Evolutionary conservation across 805 yeast species (phyloP).

Genomic region (Nakazawaea anatomiae): DNA sequence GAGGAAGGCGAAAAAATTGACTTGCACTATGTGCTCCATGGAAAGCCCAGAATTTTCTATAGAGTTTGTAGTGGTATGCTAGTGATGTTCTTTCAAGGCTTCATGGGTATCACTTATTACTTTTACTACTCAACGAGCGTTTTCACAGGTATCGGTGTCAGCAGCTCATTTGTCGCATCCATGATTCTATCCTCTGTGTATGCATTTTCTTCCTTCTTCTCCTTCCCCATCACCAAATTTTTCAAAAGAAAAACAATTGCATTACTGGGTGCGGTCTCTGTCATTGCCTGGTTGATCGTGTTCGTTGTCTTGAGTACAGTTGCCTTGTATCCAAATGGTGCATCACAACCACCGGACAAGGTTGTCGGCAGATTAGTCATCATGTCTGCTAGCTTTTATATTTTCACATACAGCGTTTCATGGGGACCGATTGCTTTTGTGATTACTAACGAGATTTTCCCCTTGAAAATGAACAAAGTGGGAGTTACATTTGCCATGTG

Average conservation of each 20-base stretch:
- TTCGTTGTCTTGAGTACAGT: conserved; percentile 21
- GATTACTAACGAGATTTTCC: conserved; percentile 41
- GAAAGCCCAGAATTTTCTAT: conserved; percentile 4
- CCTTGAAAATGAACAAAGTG: conserved; percentile 26
- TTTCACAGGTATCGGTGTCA: conserved; percentile 26
- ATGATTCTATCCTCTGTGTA: conserved; percentile 4
- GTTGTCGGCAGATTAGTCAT: conserved; percentile 50
- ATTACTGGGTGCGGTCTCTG: conserved; percentile 32
- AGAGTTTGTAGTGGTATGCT: conserved; percentile 2
- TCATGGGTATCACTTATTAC: conserved; percentile 36
- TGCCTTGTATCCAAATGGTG: conserved; percentile 4
- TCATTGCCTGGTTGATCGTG: conserved; percentile 30
- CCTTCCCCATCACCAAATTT: conserved; percentile 17
- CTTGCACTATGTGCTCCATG: not conserved
- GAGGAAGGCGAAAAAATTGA: not conserved
- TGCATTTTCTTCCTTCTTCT: conserved; percentile 11
- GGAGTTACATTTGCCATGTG: conserved; percentile 27
- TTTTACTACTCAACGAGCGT: conserved; percentile 38
- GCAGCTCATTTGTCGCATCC: conserved; percentile 17
- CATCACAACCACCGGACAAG: conserved; percentile 7
- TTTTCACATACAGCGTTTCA: conserved; percentile 45
- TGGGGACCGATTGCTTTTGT: conserved; percentile 52
- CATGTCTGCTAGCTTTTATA: conserved; percentile 45
- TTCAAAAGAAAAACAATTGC: conserved; percentile 35
- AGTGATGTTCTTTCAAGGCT: conserved; percentile 30